Evolutionary conservation across 805 yeast species (phyloP), one percentile per base, ranked within the genome.

Genomic region (Hanseniaspora thailandica): DNA sequence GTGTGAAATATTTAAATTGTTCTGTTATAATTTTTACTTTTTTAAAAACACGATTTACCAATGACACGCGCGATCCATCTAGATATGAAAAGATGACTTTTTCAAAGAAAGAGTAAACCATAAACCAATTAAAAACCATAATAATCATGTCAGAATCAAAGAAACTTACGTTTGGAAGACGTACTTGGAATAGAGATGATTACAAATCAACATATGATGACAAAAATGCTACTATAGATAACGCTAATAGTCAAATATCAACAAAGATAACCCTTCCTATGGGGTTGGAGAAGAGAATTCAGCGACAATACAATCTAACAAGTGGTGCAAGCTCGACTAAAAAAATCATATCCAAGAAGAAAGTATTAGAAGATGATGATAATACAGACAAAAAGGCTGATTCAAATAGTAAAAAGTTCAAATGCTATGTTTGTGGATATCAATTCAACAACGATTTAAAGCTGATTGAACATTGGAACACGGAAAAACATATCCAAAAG

Each of bases 371-470:
- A 38, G 41, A 41, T 17, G 22, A 10, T 8, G 33, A 25, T 5
- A 17, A n/a, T 1, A 20, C 2, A 15, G 28, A 34, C 12, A 25
- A 72, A 71, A 39, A 35, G 2, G 22, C n/a, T 26, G 63, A 63
- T 56, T 78, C 87, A 52, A 74, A 74, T 53, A 78, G 84, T 25
- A 85, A 86, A 56, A 96, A 97, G 22, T 90, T 90, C 66, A 76
- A 76, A 60, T 93, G 98, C 67, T 84, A 82, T 10, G 65, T 77
- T 1, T 93, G 98, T 66, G 78, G 82, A 57, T 65, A 86, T 55
- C 82, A 90, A 2, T 90, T 78, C 68, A 81, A 87, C 62, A 97
- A 93, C 63, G 83, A 84, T 54, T 68, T 87, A 59, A 84, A 87
- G 57, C 80, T 81, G 63, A 73, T 86, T 3, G 94, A 89, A 62